These are phyloP conservation scores for Melastoma candidum DNA, from an alignment of 441 rosid species.

Conservation along the genomic window DNA sequence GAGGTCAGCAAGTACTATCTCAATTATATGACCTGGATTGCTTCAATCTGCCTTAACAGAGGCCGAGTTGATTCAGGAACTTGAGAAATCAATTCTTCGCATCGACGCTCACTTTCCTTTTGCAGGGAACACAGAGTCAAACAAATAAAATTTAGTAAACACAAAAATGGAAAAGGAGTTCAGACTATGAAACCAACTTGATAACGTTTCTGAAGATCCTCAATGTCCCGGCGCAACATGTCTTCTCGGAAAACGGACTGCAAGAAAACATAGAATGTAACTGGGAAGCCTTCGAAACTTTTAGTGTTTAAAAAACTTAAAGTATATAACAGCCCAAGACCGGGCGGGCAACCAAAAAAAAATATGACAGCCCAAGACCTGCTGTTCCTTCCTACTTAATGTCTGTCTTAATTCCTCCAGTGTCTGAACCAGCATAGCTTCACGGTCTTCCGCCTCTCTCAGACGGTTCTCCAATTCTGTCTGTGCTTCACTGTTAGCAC, in stretches of 20 bases:
- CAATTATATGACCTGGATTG: constrained; percentile 60
- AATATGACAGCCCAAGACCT: constrained; percentile 39
- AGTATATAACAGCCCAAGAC: too few species aligned
- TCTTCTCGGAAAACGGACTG: constrained; percentile 85
- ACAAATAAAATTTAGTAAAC: neutral
- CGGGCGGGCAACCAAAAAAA: too few species aligned
- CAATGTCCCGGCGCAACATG: constrained; percentile 63
- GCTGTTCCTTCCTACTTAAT: constrained; percentile 85
- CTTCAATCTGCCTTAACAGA: constrained; percentile 93
- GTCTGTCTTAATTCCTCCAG: constrained; percentile 93
- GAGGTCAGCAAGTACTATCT: too few species aligned
- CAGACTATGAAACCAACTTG: constrained; percentile 40
- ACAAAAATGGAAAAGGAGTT: constrained; percentile 4
- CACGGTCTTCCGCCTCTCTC: constrained; percentile 89
- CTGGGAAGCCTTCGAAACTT: constrained; percentile 4
- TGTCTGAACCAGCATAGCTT: constrained; percentile 86
- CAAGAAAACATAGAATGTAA: constrained; percentile 14
- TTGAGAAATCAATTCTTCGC: constrained; percentile 94
- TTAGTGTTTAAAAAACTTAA: constrained; percentile 8
- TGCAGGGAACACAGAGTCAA: neutral
- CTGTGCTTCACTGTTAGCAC: constrained; percentile 84
- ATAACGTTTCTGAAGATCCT: constrained; percentile 87
- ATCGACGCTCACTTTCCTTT: constrained; percentile 96
- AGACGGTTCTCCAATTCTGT: constrained; percentile 75
- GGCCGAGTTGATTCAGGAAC: constrained; percentile 99